Evolutionary conservation across 306 rosid genomes (phyloP).

Genomic region (Phaseolus lunatus): DNA sequence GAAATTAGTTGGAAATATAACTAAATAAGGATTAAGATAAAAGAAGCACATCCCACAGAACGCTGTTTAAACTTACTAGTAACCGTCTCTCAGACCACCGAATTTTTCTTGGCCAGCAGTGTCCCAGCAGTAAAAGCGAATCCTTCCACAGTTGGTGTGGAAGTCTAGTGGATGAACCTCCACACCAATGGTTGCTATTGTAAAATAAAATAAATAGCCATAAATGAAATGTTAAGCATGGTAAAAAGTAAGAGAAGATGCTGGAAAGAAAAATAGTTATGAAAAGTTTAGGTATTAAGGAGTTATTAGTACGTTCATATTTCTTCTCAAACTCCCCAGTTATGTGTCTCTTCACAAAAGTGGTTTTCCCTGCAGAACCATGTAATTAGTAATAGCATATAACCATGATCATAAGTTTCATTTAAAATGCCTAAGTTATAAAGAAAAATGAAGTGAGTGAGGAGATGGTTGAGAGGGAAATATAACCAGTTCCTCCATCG

Average conservation of each 20-base stretch:
- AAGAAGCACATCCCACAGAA: not conserved
- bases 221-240: not conserved
- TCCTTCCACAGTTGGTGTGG: constrained; percentile 70
- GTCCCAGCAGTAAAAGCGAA: constrained; percentile 85
- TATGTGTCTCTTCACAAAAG: constrained; percentile 77
- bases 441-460: not conserved
- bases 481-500: constrained; percentile 78
- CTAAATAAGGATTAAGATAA: not conserved
- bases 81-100: constrained; percentile 85
- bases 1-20: not conserved
- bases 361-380: constrained; percentile 66
- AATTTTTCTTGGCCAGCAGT: constrained; percentile 88
- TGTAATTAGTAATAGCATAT: not conserved
- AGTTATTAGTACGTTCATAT: constrained; percentile 69
- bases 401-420: not conserved
- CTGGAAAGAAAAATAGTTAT: not conserved
- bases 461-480: not conserved
- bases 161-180: constrained; percentile 86
- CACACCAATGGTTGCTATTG: constrained; percentile 80
- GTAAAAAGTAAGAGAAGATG: not conserved
- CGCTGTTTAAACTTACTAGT: constrained; percentile 62
- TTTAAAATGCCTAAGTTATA: not conserved
- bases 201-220: constrained; percentile 3
- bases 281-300: not conserved
- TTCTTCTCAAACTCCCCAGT: constrained; percentile 89